Percentiles rank a stretch among this genome's conserved stretches.
Evolutionary conservation across 177 flowering plant genomes (phyloP).

Genomic region (Vitis hybrid): DNA sequence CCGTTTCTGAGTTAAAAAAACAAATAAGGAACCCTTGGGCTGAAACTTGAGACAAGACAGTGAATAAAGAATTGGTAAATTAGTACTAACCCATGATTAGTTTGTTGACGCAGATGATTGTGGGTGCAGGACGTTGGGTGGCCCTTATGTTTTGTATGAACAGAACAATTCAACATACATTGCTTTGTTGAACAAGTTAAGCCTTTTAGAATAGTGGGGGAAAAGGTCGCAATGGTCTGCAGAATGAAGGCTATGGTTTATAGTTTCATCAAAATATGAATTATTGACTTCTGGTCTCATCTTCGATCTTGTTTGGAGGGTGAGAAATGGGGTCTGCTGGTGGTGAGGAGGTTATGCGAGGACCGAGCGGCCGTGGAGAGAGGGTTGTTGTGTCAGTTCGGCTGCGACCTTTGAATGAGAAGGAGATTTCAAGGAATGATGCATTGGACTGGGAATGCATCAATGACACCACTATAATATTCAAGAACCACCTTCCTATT

Average conservation of each 20-base stretch:
- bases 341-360: conserved; percentile 24
- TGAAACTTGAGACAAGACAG: conserved; percentile 7
- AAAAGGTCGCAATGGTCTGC: neutral
- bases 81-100: conserved; percentile 22
- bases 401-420: conserved; percentile 45
- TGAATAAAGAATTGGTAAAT: conserved; percentile 8
- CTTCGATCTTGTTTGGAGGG: conserved; percentile 1
- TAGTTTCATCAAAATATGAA: conserved; percentile 1
- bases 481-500: conserved; percentile 32
- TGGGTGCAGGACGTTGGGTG: conserved; percentile 9
- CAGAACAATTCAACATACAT: conserved; percentile 5
- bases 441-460: conserved; percentile 51
- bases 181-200: conserved; percentile 7
- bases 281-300: conserved; percentile 2
- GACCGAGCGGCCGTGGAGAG: conserved; percentile 25
- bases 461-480: conserved; percentile 35
- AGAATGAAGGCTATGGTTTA: neutral
- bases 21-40: conserved; percentile 1
- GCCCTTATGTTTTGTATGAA: conserved; percentile 20
- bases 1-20: conserved; percentile 3
- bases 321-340: conserved; percentile 28
- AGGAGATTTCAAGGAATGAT: conserved; percentile 34
- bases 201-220: neutral
- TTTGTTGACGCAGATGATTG: conserved; percentile 29
- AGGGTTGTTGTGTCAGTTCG: conserved; percentile 40